A percentile compares a stretch with the other conserved stretches of the same genome.
These are phyloP conservation scores for Xerophyta viscosa DNA, from an alignment of 106 monocot genomes.

Conservation along the genomic window DNA sequence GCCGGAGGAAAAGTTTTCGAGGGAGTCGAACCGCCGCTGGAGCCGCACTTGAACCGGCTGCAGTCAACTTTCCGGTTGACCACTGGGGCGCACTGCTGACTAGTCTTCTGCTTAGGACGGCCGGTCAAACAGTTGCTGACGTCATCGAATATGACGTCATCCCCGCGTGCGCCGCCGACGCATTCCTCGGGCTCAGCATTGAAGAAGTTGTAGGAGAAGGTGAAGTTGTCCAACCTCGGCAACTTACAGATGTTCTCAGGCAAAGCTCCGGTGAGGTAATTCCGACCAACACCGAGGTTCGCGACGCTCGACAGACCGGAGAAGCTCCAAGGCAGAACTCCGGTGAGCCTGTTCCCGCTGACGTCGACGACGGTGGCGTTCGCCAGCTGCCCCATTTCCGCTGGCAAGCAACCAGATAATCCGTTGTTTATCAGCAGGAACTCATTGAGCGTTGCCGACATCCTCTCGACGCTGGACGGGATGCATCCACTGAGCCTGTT, in stretches of 20 bases:
- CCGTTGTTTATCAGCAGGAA: constrained; percentile 10
- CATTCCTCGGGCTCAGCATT: constrained; percentile 6
- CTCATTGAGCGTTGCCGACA: constrained; percentile 6
- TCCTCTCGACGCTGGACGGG: constrained; percentile 3
- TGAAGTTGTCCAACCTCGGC: constrained; percentile 4
- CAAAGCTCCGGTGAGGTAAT: constrained; percentile 8
- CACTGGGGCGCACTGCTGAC: background rate
- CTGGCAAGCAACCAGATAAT: constrained; percentile 4
- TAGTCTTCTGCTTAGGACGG: constrained; percentile 5
- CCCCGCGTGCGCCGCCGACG: background rate
- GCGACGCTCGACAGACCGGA: constrained; percentile 2
- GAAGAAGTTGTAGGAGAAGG: constrained; percentile 10
- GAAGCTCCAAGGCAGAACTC: constrained; percentile 5
- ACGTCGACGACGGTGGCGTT: constrained; percentile 1
- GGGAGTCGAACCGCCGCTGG: background rate
- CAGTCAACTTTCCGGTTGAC: background rate
- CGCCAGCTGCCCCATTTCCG: constrained; percentile 7
- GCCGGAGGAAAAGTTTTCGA: background rate
- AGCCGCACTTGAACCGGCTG: constrained; percentile 1
- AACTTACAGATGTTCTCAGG: constrained; percentile 3
- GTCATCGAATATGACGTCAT: constrained; percentile 7
- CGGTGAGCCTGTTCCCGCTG: background rate
- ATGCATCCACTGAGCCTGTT: constrained; percentile 11
- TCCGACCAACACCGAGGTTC: background rate
- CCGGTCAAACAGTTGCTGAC: constrained; percentile 3